Evolutionary conservation across 352 stramenopile genomes (phyloP), one percentile per base, ranked within the genome.

Genomic region (Saprolegnia parasitica): DNA sequence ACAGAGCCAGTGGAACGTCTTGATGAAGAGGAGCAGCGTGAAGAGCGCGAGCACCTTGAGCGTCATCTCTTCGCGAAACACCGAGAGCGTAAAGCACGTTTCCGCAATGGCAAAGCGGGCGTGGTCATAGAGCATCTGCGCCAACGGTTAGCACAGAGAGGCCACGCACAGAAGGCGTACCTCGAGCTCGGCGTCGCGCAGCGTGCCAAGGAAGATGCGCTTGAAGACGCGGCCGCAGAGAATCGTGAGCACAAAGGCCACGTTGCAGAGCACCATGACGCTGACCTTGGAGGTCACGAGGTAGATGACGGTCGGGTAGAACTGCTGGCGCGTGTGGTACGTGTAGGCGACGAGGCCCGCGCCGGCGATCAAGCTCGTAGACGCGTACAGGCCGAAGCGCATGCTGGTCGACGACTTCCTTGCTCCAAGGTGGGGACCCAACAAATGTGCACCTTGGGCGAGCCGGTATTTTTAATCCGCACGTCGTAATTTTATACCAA

Each of bases 81-180:
- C 98, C 45, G 97, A 99, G 26, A 99, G 86, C n/a, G 97, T 97
- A 26, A 99, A 79, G 84, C 96, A 99, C 24, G 96, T 99, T 84
- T 99, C 97, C 6, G 96, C 99, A 66, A 99, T 88, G 40, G 98
- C 92, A 77, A 98, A 99, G 39, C 96, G 93, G 47, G 98, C 91
- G 76, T 98, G 98, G 67, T 99, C 96, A 47, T 93, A 87, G 54
- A 99, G 76, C 15, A 98, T 78, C 87, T 98, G 82, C 6, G 81
- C 71, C 76, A 94, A 35, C 73, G 4, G 29, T 49, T n/a, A n/a
- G 5, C 20, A 65, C 40, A 23, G 68, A 20, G 16, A 54, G 15
- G 24, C 6, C 23, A 45, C 56, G 35, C 52, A 8, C 29, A 46
- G 10, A 37, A 46, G 24, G 54, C 72, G 26, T 60, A 93, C 83